Percentiles rank a stretch among this genome's conserved stretches.
Evolutionary conservation across 805 yeast genomes (phyloP).

Genomic region (Candida hungchunana): DNA sequence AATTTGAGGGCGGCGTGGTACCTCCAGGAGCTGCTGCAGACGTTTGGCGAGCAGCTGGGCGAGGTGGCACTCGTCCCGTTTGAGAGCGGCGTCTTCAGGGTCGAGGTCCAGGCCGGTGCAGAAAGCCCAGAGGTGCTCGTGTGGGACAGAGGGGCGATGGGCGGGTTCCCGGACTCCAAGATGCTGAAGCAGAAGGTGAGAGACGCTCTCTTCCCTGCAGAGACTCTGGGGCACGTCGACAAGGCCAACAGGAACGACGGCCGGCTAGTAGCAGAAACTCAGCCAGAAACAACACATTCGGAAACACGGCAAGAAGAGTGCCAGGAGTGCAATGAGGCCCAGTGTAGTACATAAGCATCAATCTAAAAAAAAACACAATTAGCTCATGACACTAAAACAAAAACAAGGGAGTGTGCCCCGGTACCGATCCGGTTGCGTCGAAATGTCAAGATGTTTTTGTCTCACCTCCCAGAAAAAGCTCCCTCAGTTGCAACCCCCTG

Average conservation of each 20-base stretch:
- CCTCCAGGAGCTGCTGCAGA: constrained; percentile 77
- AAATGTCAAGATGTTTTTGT: too few relatives aligned
- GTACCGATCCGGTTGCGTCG: too few relatives aligned
- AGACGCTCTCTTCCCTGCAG: constrained; percentile 50
- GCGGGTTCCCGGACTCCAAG: constrained; percentile 88
- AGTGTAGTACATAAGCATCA: too few relatives aligned
- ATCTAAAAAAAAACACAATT: too few relatives aligned
- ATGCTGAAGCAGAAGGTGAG: constrained; percentile 65
- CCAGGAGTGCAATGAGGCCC: constrained; percentile 17
- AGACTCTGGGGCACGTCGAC: constrained; percentile 64
- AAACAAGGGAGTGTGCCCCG: too few relatives aligned
- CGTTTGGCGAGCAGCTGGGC: constrained; percentile 57
- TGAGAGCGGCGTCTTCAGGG: constrained; percentile 54
- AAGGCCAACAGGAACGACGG: constrained; percentile 21
- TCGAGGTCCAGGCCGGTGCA: constrained; percentile 42
- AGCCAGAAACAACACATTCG: neutral
- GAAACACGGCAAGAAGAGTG: constrained; percentile 11
- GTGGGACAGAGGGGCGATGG: constrained; percentile 60
- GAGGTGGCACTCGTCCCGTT: constrained; percentile 51
- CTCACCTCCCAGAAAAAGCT: too few relatives aligned
- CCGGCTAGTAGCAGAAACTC: constrained; percentile 11
- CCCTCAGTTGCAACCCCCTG: too few relatives aligned
- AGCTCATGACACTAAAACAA: too few relatives aligned
- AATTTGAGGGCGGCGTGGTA: constrained; percentile 86
- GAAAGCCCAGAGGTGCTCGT: constrained; percentile 31